phyloP scores from a whole-genome alignment of 2,329 filamentous ascomycete genomes.

The Aureobasidium sp. region DNA sequence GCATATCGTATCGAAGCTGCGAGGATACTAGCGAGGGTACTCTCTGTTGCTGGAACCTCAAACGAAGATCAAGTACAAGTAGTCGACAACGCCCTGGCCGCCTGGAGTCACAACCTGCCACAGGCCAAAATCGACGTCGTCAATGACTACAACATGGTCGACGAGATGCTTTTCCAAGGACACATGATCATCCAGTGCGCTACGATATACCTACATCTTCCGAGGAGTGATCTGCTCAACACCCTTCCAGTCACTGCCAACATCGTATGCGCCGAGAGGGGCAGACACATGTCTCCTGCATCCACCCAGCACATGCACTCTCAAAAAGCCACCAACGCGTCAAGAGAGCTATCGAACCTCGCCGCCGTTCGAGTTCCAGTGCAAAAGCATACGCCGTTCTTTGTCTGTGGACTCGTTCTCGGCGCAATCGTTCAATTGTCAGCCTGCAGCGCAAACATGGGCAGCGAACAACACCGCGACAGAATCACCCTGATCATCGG shows the following conservation, averaged over 20 bases:
- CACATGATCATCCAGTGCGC: conserved; percentile 65
- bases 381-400: conserved; percentile 68
- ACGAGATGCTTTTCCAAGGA: conserved; percentile 89
- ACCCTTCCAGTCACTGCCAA: conserved; percentile 49
- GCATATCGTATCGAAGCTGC: conserved; percentile 77
- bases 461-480: conserved; percentile 63
- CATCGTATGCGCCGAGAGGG: conserved; percentile 35
- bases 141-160: conserved; percentile 61
- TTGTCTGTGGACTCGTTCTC: conserved; percentile 71
- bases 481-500: conserved; percentile 66
- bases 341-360: conserved; percentile 68
- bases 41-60: conserved; percentile 41
- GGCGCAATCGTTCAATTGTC: conserved; percentile 76
- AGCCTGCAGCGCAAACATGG: conserved; percentile 57
- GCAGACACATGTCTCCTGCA: conserved; percentile 47
- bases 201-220: conserved; percentile 70
- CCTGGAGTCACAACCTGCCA: conserved; percentile 76
- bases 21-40: conserved; percentile 69
- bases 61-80: conserved; percentile 42
- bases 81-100: conserved; percentile 57
- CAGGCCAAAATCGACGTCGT: conserved; percentile 63
- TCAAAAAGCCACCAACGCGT: conserved; percentile 71
- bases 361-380: conserved; percentile 67
- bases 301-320: conserved; percentile 58
- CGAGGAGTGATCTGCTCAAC: conserved; percentile 64